Conservation (phyloP, 257 asterid species). For the Avicennia marina region DNA sequence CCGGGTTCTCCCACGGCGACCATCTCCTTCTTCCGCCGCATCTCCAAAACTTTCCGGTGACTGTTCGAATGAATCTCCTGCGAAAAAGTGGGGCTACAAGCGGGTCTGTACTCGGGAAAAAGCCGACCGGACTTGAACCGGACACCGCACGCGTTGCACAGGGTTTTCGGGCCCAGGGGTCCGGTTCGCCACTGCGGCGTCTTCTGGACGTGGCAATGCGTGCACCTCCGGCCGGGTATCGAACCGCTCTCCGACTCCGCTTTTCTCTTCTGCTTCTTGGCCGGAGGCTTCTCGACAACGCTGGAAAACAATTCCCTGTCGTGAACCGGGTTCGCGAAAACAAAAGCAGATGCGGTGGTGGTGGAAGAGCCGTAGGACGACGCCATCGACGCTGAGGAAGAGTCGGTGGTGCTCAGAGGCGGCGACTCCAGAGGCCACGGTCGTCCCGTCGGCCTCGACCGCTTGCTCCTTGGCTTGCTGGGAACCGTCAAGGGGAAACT, state of each 20-base stretch:
- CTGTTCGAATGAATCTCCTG: slow-evolving; percentile 65
- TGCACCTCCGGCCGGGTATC: slow-evolving; percentile 53
- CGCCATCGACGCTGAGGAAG: slow-evolving; percentile 41
- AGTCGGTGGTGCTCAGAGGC: slow-evolving; percentile 34
- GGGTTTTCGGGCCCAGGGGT: slow-evolving; percentile 70
- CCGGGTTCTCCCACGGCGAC: slow-evolving; percentile 25
- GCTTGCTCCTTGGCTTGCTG: slow-evolving; percentile 45
- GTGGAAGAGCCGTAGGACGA: slow-evolving; percentile 33
- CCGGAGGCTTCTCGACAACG: slow-evolving; percentile 44
- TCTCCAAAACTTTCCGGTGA: slow-evolving; percentile 78
- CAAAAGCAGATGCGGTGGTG: slow-evolving; percentile 18
- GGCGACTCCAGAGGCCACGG: slow-evolving; percentile 45
- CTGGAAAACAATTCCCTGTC: slow-evolving; percentile 28
- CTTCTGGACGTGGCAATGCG: slow-evolving; percentile 69
- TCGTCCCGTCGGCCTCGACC: slow-evolving; percentile 36
- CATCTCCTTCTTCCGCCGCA: slow-evolving; percentile 61
- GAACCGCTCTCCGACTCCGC: slow-evolving; percentile 35
- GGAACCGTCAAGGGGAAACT: slow-evolving; percentile 36
- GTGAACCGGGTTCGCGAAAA: background rate
- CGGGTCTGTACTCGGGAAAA: slow-evolving; percentile 74
- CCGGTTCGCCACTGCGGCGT: slow-evolving; percentile 94
- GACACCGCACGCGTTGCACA: slow-evolving; percentile 87
- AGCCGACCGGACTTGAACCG: slow-evolving; percentile 88
- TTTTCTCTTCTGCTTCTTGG: slow-evolving; percentile 50
- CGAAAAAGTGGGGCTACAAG: slow-evolving; percentile 81